Evolutionary conservation across 1,139 yeast species (phyloP), one percentile per base, ranked within the genome.

Genomic region (Kodamaea derodonti): DNA sequence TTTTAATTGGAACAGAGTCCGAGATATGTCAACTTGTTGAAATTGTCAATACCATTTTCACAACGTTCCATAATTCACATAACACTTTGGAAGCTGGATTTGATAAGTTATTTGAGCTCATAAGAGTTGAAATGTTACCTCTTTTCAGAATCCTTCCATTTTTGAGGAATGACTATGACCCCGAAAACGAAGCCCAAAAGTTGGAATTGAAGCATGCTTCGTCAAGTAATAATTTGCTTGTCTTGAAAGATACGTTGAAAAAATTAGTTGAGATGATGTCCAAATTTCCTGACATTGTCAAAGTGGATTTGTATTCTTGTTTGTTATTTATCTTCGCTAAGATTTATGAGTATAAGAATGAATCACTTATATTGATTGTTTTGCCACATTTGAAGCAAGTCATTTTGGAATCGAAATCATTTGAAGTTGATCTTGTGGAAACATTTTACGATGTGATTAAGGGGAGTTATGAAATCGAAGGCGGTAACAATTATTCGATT

Each of bases 91-190:
- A 46, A 13, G 72, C 70, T 23, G 77, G 78, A 31, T 82, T 84
- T 38, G 95, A 85, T 47, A 87, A 85, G 49, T 62, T 86, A 33
- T 86, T 88, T 53, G 97, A 90, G 51, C 65, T 90, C 24, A 62
- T 87, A 30, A 69, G 95, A 45, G 71, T 88, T n/a, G 75, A 76
- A 14, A 70, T 84, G 69, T 65, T 82, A 20, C 82, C 87, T 0
- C 61, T 86, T 12, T 72, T 80, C 28, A 68, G 69, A 26, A 60
- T 72, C 7, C 60, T 84, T 24, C 90, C 94, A 9, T 77, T 80
- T 38, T 62, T 83, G 38, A 69, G 75, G 37, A 71, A 67, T 18
- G 72, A 67, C 40, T 69, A 45, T 42, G 70, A 68, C 42, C 48
- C 60, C 3, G 51, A 49, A 14, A 65, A 58, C 33, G 62, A 60